Conservation (phyloP, 2,329 filamentous ascomycete species). For the Sclerotinia nivalis region DNA sequence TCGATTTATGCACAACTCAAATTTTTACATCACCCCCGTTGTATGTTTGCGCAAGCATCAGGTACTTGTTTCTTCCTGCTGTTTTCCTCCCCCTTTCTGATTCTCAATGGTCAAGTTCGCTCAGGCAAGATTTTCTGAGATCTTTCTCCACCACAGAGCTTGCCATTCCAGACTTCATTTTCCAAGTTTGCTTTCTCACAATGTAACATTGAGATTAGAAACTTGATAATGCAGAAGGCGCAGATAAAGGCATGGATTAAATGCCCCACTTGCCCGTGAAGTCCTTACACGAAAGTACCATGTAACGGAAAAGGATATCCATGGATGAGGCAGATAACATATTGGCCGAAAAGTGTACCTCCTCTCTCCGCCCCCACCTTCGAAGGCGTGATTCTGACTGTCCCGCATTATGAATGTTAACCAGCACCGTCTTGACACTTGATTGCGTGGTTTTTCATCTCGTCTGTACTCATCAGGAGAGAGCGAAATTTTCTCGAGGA, state of each 20-base stretch:
- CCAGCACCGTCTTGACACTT: slow-evolving; percentile 34
- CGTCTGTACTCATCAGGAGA: slow-evolving; percentile 5
- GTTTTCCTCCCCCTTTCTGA: neutral
- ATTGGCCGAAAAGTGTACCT: neutral
- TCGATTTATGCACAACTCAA: slow-evolving; percentile 4
- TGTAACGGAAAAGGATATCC: neutral
- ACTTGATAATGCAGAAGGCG: slow-evolving; percentile 11
- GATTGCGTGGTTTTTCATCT: slow-evolving; percentile 28
- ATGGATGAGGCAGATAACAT: neutral
- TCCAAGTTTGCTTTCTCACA: neutral
- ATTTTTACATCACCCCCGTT: neutral
- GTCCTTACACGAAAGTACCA: slow-evolving; percentile 1
- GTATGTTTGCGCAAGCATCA: neutral
- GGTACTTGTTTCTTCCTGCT: neutral
- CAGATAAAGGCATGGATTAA: slow-evolving; percentile 6
- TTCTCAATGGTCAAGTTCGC: neutral
- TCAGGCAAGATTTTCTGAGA: neutral
- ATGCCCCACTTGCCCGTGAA: neutral
- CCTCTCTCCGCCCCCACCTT: slow-evolving; percentile 15
- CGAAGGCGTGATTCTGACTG: slow-evolving; percentile 9
- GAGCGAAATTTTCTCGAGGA: slow-evolving; percentile 8
- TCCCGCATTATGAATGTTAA: neutral
- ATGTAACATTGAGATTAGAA: neutral
- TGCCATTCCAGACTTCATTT: neutral
- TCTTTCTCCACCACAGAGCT: neutral